A percentile compares a stretch with the other conserved stretches of the same genome.
These are phyloP conservation scores for Torulaspora maleeae DNA, from an alignment of 805 yeast genomes.

Conservation along the genomic window DNA sequence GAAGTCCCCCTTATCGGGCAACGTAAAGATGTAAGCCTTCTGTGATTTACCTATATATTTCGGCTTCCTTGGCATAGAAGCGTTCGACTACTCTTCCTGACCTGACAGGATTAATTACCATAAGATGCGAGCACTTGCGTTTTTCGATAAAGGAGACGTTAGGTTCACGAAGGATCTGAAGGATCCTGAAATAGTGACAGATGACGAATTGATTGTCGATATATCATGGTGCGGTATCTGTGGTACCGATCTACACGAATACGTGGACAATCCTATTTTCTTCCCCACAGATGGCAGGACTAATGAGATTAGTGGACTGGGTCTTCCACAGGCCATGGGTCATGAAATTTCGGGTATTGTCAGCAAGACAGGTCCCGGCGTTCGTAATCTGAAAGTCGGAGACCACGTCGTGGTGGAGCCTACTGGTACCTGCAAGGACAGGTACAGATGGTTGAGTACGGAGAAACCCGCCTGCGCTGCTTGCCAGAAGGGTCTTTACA, in stretches of 20 bases:
- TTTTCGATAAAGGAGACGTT: constrained; percentile 44
- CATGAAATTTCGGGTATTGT: constrained; percentile 52
- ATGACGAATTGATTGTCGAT: constrained; percentile 42
- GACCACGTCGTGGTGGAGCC: constrained; percentile 63
- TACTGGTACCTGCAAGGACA: constrained; percentile 52
- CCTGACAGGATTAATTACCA: neutral
- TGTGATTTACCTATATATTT: too few species aligned
- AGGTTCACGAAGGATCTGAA: constrained; percentile 37
- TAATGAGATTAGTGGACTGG: constrained; percentile 40
- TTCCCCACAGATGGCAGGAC: constrained; percentile 40
- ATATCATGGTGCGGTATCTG: constrained; percentile 59
- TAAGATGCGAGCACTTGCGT: constrained; percentile 48
- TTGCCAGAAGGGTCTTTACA: constrained; percentile 48
- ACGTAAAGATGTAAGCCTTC: too few species aligned
- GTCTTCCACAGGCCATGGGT: constrained; percentile 47
- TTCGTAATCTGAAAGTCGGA: constrained; percentile 43
- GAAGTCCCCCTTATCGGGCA: too few species aligned
- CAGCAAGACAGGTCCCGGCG: constrained; percentile 43
- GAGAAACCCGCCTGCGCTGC: constrained; percentile 42
- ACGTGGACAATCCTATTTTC: constrained; percentile 54
- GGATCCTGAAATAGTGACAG: constrained; percentile 37
- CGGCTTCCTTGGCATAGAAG: too few species aligned
- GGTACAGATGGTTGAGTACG: constrained; percentile 38
- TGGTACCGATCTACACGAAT: constrained; percentile 60
- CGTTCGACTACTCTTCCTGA: too few species aligned